Base-by-base conservation (phyloP, 2,329 filamentous ascomycete genomes). In the Parastagonospora avenae region DNA sequence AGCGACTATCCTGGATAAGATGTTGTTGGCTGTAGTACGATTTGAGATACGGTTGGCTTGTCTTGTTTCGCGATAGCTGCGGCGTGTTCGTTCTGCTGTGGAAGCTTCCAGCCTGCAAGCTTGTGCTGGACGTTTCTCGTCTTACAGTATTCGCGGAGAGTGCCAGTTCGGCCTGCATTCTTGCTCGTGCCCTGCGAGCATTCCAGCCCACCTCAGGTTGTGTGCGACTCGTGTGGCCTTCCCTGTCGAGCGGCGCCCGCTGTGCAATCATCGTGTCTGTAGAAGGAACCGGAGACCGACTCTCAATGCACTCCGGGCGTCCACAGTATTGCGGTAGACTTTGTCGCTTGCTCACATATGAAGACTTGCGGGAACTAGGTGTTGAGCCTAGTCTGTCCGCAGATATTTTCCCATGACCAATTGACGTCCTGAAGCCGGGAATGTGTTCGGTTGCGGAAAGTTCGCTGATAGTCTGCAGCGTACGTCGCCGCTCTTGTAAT, bases 401-500 rank as follows among this genome's bases (percentile, higher is more conserved):
- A 24, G 43, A 32, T 29, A 40, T 37, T 15, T 35, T 24, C 39
- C 11, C 33, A 48, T 16, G 40, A 49, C n/a, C 41, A 15, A 51
- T 45, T 7, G 61, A 43, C 4, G 36, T 24, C n/a, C 15, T 50
- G 11, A 60, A 61, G 16, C 54, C 57, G 28, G 55, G 37, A 8
- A 54, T n/a, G 7, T 52, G 30, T 12, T 66, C 55, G 8, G 48
- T 59, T 1, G 57, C 47, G 5, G 62, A 53, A 10, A 70, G 54
- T 29, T 70, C 66, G 33, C 61, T 65, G 39, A 70, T 64, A 1
- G 64, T 70, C 32, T 71, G 67, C 1, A 70, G 54, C 2, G 63
- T 68, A 45, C 59, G 48, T 32, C 68, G 59, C 38, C 64, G 64
- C 31, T 61, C 53, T 35, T 65, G 62, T 7, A 55, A 2, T 24